Evolutionary conservation across 2,329 filamentous ascomycete genomes (phyloP), one percentile per base, ranked within the genome.

Genomic region (Xylaria hypoxylon): DNA sequence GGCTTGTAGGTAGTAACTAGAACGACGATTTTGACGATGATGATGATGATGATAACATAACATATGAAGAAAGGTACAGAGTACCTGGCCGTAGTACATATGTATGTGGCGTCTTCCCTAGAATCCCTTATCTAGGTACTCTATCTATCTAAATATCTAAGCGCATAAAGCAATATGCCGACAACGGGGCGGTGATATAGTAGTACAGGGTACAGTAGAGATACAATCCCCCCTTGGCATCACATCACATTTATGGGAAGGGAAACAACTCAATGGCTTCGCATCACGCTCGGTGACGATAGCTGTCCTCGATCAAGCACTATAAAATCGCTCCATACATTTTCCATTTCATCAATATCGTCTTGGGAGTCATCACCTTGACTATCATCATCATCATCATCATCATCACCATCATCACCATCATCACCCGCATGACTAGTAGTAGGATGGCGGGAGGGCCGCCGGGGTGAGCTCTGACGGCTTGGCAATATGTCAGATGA

Each of bases 251-350:
- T 52, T 52, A 47, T 42, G 35, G 38, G 56, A 59, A 35, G 35
- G 38, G 56, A 59, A 35, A 48, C 38, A 44, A 48, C 44, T 47
- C 45, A 59, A 50, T 45, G 38, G 28, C 56, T 59, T 38, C 56
- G 56, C 31, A 50, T 47, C 26, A 22, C 28, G 6, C 17, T 47
- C 24, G 31, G 40, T 44, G 53, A 26, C 40, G 33, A 57, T 7
- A 57, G 50, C 33, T 52, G 50, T 44, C 22, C 40, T 59, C 44
- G 22, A 59, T 52, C 58, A 38, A 60, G 47, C 5, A 52, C 58
- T 51, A 60, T 60, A 15, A 60, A 60, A 52, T 60, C 38, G 35
- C 40, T 60, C 58, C 58, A 60, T 52, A 60, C 17, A 52, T 60
- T 31, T 50, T 60, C 58, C 28, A 52, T 22, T 38, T 60, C 58